Conservation (phyloP, 345 rosid species). For the Alliaria petiolata region DNA sequence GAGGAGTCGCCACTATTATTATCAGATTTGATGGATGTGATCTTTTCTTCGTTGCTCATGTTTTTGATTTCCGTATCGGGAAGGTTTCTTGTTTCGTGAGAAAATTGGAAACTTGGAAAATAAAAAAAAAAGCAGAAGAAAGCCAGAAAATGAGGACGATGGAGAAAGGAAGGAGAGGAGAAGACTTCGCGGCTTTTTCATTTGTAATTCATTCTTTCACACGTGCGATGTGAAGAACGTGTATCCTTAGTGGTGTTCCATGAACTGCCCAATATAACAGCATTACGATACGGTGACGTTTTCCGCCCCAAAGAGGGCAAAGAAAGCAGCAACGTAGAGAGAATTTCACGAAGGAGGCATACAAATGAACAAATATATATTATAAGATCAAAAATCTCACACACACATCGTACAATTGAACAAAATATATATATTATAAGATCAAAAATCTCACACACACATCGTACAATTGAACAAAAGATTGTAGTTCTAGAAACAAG, state of each 20-base stretch:
- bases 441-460: no score
- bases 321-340: background rate
- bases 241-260: conserved; percentile 22
- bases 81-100: background rate
- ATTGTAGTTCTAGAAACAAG: no score
- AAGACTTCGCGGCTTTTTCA: conserved; percentile 7
- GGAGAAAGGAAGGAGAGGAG: conserved; percentile 27
- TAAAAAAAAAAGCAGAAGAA: background rate
- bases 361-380: conserved; percentile 7
- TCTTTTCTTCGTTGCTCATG: conserved; percentile 26
- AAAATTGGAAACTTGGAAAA: background rate
- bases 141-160: conserved; percentile 20
- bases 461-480: no score
- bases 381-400: no score
- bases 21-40: background rate
- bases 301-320: background rate
- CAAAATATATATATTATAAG: no score
- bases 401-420: no score
- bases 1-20: background rate
- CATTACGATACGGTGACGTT: background rate
- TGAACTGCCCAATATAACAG: background rate
- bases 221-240: conserved; percentile 15
- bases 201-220: background rate
- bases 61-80: background rate
- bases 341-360: background rate